Conservation (phyloP, 148 eudicot genomes). For the Chenopodium berlandieri region DNA sequence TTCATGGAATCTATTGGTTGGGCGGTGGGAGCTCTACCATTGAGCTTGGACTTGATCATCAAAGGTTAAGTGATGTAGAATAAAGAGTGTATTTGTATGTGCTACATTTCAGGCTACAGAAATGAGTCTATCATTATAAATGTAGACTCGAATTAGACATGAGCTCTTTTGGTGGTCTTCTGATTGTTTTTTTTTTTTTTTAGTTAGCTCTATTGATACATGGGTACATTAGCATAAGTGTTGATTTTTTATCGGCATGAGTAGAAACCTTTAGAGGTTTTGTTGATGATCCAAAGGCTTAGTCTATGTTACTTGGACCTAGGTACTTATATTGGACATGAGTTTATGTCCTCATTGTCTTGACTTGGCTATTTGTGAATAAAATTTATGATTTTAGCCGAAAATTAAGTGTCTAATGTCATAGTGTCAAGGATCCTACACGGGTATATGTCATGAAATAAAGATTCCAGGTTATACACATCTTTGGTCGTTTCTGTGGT, state of each 20-base stretch:
- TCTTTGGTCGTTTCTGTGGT: no score
- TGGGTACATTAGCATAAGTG: background rate
- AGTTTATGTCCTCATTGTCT: no score
- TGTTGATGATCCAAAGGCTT: background rate
- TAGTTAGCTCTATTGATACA: background rate
- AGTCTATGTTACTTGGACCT: background rate
- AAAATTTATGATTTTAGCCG: no score
- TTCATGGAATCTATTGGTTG: no score
- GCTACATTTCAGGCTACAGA: background rate
- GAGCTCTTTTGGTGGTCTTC: background rate
- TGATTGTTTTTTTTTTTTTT: background rate
- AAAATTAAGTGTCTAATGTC: no score
- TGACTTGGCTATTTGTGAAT: no score
- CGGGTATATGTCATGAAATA: no score
- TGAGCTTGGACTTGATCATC: background rate
- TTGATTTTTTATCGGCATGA: background rate
- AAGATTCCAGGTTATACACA: no score
- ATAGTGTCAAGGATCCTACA: no score
- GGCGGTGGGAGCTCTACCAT: background rate
- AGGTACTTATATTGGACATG: no score
- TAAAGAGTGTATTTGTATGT: background rate
- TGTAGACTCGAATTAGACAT: background rate
- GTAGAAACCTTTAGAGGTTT: background rate
- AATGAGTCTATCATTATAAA: background rate
- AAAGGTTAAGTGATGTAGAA: background rate